Evolutionary conservation across 2,329 filamentous ascomycete genomes (phyloP).

Genomic region (Polychaeton citri): DNA sequence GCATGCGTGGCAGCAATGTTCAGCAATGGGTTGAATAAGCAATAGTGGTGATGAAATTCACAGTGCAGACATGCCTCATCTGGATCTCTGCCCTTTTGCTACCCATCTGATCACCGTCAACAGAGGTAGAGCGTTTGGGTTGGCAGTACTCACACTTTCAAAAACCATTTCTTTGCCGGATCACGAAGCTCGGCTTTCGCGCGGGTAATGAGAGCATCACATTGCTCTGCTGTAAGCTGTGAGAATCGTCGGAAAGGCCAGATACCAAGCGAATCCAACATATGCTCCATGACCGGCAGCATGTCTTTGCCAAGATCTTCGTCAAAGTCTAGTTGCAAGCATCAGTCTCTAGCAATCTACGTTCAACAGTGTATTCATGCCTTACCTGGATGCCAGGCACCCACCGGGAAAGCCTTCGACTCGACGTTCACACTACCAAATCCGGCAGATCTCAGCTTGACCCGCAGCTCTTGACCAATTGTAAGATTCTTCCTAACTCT

Average conservation of each 20-base stretch:
- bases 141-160: not conserved
- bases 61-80: too few relatives aligned
- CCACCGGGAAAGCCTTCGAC: not conserved
- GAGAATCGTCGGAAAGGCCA: not conserved
- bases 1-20: too few relatives aligned
- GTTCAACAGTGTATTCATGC: too few relatives aligned
- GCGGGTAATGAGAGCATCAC: not conserved
- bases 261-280: not conserved
- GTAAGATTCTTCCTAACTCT: not conserved
- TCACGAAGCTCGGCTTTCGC: not conserved
- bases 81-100: not conserved
- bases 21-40: too few relatives aligned
- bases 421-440: not conserved
- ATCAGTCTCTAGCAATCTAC: too few relatives aligned
- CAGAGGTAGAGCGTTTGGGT: too few relatives aligned
- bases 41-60: too few relatives aligned
- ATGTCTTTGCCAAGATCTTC: not conserved
- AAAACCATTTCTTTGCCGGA: not conserved
- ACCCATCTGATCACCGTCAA: not conserved
- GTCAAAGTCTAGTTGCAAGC: not conserved
- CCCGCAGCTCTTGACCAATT: not conserved
- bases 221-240: not conserved
- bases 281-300: not conserved
- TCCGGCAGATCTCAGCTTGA: not conserved
- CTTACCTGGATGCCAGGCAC: constrained; percentile 1